Percentiles rank a stretch among this genome's conserved stretches.
Evolutionary conservation across 1,139 yeast genomes (phyloP).

Genomic region (Kluyveromyces sp.): DNA sequence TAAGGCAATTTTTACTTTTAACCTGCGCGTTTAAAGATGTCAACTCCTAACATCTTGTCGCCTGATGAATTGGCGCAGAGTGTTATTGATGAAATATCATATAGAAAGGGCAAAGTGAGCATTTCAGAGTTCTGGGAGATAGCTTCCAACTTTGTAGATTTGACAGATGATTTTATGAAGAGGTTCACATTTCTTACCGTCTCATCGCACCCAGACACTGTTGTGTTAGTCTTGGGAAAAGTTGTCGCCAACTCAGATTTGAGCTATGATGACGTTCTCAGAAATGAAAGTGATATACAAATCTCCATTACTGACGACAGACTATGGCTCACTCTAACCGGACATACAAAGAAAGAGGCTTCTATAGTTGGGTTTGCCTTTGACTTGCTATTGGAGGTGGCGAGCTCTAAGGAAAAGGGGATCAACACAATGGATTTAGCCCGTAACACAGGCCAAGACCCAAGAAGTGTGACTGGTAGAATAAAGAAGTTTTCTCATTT

Average conservation of each 20-base stretch:
- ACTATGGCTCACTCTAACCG: slow-evolving; percentile 39
- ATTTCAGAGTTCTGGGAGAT: slow-evolving; percentile 21
- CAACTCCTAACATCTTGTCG: slow-evolving; percentile 7
- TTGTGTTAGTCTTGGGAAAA: neutral
- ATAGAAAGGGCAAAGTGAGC: slow-evolving; percentile 23
- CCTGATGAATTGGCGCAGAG: slow-evolving; percentile 29
- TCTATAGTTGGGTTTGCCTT: slow-evolving; percentile 38
- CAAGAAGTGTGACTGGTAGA: slow-evolving; percentile 62
- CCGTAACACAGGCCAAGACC: slow-evolving; percentile 55
- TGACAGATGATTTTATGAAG: slow-evolving; percentile 18
- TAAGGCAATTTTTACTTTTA: too few species aligned
- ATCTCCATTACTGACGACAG: slow-evolving; percentile 33
- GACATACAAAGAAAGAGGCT: slow-evolving; percentile 37
- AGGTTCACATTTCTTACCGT: slow-evolving; percentile 20
- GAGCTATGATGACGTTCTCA: slow-evolving; percentile 12
- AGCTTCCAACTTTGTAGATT: slow-evolving; percentile 14
- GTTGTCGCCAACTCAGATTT: neutral
- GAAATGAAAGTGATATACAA: slow-evolving; percentile 9
- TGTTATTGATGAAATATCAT: slow-evolving; percentile 27
- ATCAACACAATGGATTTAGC: slow-evolving; percentile 53
- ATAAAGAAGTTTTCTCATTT: slow-evolving; percentile 46
- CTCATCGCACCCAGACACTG: slow-evolving; percentile 12
- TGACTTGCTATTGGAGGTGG: slow-evolving; percentile 42
- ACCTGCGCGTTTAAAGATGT: too few species aligned
- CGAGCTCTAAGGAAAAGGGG: slow-evolving; percentile 49